Conservation (phyloP, 2,329 filamentous ascomycete species). For the Polytolypa hystricis region DNA sequence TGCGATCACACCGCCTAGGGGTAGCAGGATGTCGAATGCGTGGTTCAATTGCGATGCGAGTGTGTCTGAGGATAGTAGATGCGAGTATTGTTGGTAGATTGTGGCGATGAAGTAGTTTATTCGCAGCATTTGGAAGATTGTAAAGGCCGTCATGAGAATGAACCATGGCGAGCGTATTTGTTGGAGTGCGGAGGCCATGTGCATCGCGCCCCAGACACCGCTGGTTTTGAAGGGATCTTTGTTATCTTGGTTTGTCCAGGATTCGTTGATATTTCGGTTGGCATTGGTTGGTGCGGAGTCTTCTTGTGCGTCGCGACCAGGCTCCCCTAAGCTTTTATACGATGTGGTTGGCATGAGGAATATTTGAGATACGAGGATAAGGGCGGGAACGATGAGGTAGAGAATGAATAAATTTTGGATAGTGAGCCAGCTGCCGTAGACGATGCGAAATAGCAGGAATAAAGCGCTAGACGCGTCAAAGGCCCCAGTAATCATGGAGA, state of each 20-base stretch:
- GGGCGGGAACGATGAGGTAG: conserved; percentile 59
- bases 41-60: conserved; percentile 61
- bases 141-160: conserved; percentile 67
- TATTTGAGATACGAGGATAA: conserved; percentile 57
- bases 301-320: conserved; percentile 60
- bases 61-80: conserved; percentile 53
- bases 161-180: conserved; percentile 81
- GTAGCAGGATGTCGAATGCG: conserved; percentile 74
- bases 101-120: conserved; percentile 89
- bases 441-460: conserved; percentile 10
- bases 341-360: conserved; percentile 62
- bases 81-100: conserved; percentile 67
- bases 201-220: conserved; percentile 80
- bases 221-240: conserved; percentile 47
- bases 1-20: conserved; percentile 66
- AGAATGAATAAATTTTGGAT: conserved; percentile 58
- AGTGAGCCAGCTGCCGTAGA: conserved; percentile 31
- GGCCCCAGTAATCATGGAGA: conserved; percentile 68
- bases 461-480: conserved; percentile 70
- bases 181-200: conserved; percentile 55
- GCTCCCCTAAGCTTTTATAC: conserved; percentile 76
- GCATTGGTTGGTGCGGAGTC: conserved; percentile 45
- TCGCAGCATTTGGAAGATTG: conserved; percentile 58
- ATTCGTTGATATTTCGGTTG: conserved; percentile 50
- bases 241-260: conserved; percentile 57